Conservation (phyloP, 2,329 filamentous ascomycete genomes). For the Dothistroma pini region DNA sequence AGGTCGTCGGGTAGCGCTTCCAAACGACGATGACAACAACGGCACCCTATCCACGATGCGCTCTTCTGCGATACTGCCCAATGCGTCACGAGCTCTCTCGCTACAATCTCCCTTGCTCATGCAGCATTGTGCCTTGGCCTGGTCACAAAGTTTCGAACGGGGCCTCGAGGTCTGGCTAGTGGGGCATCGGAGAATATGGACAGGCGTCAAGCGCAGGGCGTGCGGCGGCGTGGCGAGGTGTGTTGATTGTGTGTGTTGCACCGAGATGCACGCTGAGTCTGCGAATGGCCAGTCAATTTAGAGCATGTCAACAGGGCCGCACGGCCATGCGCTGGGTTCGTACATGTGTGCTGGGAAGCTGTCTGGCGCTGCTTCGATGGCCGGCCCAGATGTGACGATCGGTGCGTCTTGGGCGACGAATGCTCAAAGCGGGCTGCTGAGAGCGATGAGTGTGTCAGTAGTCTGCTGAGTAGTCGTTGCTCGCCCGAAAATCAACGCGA, state of each 20-base stretch:
- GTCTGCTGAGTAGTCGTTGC: background rate
- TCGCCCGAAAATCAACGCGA: background rate
- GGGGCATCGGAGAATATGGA: conserved; percentile 6
- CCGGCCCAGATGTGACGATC: background rate
- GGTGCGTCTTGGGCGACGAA: background rate
- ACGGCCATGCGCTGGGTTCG: conserved; percentile 17
- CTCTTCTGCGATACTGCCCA: background rate
- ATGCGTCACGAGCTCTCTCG: conserved; percentile 1
- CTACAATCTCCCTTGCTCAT: conserved; percentile 19
- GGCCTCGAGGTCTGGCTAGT: background rate
- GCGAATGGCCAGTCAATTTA: conserved; percentile 7
- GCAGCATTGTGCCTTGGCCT: conserved; percentile 10
- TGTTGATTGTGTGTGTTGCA: conserved; percentile 1
- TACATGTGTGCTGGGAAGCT: conserved; percentile 9
- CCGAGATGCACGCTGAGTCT: background rate
- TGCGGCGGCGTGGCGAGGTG: conserved; percentile 5
- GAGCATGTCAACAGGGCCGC: conserved; percentile 4
- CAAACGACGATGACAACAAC: background rate
- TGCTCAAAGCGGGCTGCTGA: background rate
- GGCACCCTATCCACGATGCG: background rate
- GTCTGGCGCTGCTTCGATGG: background rate
- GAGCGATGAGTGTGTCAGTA: background rate
- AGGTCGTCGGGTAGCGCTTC: conserved; percentile 15
- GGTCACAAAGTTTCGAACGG: conserved; percentile 2
- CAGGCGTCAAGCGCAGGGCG: conserved; percentile 4